Conservation (phyloP, 192 early-diverging fungal species). For the Funneliformis geosporum region DNA sequence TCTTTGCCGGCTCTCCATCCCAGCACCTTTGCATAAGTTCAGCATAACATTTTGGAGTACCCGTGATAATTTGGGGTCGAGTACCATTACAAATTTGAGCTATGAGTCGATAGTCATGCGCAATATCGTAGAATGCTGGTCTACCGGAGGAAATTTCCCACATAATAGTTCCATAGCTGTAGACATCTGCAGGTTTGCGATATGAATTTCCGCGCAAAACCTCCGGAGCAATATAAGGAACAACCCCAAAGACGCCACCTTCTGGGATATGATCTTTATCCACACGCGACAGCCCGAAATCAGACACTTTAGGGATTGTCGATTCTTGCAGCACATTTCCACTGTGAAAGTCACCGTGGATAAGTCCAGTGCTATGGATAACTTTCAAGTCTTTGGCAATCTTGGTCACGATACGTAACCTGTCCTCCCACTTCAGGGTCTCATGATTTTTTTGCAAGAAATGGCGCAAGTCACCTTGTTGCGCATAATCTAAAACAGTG, state of each 20-base stretch:
- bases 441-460: constrained; percentile 11
- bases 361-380: not conserved
- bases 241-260: not conserved
- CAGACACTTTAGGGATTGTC: constrained; percentile 6
- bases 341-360: constrained; percentile 8
- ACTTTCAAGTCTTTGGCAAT: not conserved
- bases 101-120: not conserved
- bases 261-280: not conserved
- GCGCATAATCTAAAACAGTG: not conserved
- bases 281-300: constrained; percentile 40
- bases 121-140: constrained; percentile 29
- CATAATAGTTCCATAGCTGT: constrained; percentile 49
- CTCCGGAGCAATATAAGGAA: constrained; percentile 13
- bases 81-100: constrained; percentile 6
- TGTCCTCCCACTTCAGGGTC: constrained; percentile 7
- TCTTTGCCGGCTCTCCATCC: constrained; percentile 5
- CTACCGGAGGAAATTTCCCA: constrained; percentile 43
- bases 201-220: not conserved
- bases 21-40: constrained; percentile 22
- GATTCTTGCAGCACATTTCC: constrained; percentile 3
- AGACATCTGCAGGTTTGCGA: constrained; percentile 38
- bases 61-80: not conserved
- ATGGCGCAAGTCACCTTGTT: not conserved
- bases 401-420: not conserved
- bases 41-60: not conserved